Percentiles rank a stretch among this genome's conserved stretches.
Conservation (phyloP, 2,329 filamentous ascomycete genomes). For the Plectosphaerella plurivora region DNA sequence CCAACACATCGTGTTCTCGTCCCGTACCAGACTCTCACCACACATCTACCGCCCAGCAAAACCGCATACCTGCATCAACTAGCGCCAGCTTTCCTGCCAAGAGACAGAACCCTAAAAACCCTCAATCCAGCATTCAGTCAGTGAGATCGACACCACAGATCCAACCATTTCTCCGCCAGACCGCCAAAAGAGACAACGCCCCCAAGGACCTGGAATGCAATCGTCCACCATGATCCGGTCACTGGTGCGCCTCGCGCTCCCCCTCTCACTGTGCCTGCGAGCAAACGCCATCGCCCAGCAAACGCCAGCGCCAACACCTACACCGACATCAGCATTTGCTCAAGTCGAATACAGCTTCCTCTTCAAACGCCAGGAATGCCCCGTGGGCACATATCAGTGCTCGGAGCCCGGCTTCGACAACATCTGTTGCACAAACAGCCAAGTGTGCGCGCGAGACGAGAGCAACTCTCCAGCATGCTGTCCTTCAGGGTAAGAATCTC, state of each 20-base stretch:
- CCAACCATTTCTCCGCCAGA: not conserved
- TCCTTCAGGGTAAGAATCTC: conserved; percentile 38
- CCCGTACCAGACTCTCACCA: not conserved
- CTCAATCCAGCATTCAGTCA: not conserved
- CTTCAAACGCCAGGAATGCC: conserved; percentile 29
- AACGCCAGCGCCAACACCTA: not conserved
- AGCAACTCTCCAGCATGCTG: conserved; percentile 49
- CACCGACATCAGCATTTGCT: not conserved
- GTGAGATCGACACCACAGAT: not conserved
- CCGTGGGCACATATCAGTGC: conserved; percentile 46
- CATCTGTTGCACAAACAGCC: conserved; percentile 47
- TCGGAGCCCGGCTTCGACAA: conserved; percentile 39
- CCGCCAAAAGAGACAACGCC: not conserved
- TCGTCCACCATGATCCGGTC: not conserved
- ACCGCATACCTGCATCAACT: not conserved
- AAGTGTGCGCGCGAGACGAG: conserved; percentile 44
- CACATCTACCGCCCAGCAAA: not conserved
- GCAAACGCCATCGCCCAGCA: not conserved
- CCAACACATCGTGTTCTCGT: no score
- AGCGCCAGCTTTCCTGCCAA: not conserved
- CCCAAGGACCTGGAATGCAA: not conserved
- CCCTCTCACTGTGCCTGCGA: not conserved
- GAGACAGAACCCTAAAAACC: not conserved
- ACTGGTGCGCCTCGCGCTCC: not conserved
- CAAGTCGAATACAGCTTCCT: not conserved